Conservation (phyloP, 345 rosid genomes). For the Citrus trifoliata region DNA sequence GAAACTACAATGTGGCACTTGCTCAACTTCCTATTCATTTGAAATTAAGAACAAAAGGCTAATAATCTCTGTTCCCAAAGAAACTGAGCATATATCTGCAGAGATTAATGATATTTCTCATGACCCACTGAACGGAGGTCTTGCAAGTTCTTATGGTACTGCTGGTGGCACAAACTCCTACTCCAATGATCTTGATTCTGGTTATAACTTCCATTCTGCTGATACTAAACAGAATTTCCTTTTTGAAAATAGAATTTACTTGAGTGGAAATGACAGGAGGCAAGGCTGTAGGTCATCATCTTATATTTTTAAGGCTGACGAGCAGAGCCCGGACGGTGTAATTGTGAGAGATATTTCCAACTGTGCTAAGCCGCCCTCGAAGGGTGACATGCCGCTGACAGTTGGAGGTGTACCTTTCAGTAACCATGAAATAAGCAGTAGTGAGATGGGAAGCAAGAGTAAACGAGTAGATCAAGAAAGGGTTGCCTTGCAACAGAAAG, state of each 20-base stretch:
- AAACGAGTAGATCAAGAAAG: constrained; percentile 32
- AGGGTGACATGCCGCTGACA: constrained; percentile 20
- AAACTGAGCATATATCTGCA: constrained; percentile 6
- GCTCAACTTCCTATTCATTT: constrained; percentile 44
- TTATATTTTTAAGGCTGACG: constrained; percentile 25
- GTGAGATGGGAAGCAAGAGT: constrained; percentile 29
- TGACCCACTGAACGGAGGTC: constrained; percentile 2
- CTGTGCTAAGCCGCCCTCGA: constrained; percentile 26
- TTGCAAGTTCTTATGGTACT: constrained; percentile 5
- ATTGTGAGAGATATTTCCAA: constrained; percentile 16
- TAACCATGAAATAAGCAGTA: constrained; percentile 29
- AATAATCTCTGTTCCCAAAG: constrained; percentile 28
- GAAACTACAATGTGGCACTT: constrained; percentile 57
- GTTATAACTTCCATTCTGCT: neutral
- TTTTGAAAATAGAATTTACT: constrained; percentile 19
- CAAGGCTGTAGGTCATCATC: constrained; percentile 18
- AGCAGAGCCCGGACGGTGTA: constrained; percentile 18
- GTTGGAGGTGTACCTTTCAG: constrained; percentile 41
- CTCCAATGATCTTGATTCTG: constrained; percentile 16
- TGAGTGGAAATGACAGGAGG: constrained; percentile 10
- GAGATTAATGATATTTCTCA: constrained; percentile 14
- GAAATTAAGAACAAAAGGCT: constrained; percentile 39
- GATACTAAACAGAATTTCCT: constrained; percentile 10
- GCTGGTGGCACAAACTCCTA: constrained; percentile 11
- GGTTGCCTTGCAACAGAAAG: constrained; percentile 32